Conservation (phyloP, 768 basidiomycete species). For the Kwoniella dejecticola region DNA sequence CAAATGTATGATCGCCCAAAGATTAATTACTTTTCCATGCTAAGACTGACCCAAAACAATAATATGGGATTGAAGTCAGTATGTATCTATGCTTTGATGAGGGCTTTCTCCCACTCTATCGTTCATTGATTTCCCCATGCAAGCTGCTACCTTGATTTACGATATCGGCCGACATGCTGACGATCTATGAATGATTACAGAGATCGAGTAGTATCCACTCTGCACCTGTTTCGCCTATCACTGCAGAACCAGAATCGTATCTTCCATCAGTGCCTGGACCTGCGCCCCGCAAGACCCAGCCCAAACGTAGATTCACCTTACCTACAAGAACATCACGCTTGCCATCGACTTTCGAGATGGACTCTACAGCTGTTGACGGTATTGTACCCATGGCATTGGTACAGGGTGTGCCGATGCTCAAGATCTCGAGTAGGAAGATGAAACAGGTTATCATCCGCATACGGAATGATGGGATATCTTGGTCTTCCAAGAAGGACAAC, state of each 20-base stretch:
- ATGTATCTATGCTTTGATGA: conserved; percentile 31
- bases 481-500: conserved; percentile 38
- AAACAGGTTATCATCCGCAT: conserved; percentile 71
- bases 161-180: too few relatives aligned
- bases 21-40: conserved; percentile 54
- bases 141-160: conserved; percentile 4
- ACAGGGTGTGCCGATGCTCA: conserved; percentile 65
- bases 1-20: conserved; percentile 23
- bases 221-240: not conserved
- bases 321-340: not conserved
- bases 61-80: conserved; percentile 42
- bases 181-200: too few relatives aligned
- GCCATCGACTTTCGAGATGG: conserved; percentile 9
- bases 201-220: conserved; percentile 1
- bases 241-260: not conserved
- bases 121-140: not conserved
- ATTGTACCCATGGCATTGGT: conserved; percentile 30
- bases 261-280: conserved; percentile 11
- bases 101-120: conserved; percentile 4
- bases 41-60: conserved; percentile 46
- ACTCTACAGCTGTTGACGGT: not conserved
- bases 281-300: not conserved
- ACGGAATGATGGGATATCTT: conserved; percentile 65
- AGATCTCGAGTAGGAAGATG: conserved; percentile 76
- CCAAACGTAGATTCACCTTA: not conserved